These are phyloP conservation scores for Austroboletus eburneus DNA, from an alignment of 768 basidiomycete species.

Conservation along the genomic window DNA sequence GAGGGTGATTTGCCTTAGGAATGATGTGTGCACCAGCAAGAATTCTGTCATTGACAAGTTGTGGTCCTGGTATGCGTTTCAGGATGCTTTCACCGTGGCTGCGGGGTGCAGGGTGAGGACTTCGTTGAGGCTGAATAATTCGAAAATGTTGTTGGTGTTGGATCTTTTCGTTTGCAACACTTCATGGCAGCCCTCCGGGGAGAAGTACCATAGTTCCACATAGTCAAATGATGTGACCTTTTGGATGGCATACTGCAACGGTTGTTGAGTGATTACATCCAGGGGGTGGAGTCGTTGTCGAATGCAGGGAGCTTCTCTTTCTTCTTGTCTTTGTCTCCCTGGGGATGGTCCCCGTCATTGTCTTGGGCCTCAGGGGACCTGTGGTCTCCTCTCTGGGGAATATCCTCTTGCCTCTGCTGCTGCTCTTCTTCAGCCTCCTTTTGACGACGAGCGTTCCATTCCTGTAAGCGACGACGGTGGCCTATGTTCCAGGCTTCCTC, in stretches of 20 bases:
- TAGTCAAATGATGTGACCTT: constrained; percentile 2
- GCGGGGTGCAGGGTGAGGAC: constrained; percentile 7
- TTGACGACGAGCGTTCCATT: no score
- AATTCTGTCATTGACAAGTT: constrained; percentile 20
- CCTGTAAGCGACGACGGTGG: no score
- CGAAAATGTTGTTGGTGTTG: constrained; percentile 4
- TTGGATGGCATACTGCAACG: constrained; percentile 5
- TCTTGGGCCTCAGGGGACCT: no score
- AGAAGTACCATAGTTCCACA: constrained; percentile 12
- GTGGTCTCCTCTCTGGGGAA: not conserved
- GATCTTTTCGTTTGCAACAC: not conserved
- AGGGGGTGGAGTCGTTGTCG: not conserved
- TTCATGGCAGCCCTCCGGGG: not conserved
- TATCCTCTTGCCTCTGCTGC: not conserved
- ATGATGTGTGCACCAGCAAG: constrained; percentile 13
- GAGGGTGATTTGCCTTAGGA: no score
- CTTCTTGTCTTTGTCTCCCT: not conserved
- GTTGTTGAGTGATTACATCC: not conserved
- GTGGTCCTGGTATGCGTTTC: constrained; percentile 6
- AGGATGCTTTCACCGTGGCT: constrained; percentile 15
- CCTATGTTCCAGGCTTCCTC: no score
- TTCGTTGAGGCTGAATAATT: constrained; percentile 7
- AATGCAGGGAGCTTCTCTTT: not conserved
- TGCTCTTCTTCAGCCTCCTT: no score
- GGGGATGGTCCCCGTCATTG: no score